Conservation (phyloP, 1,284 basidiomycete species). For the Trichosporon sp. region DNA sequence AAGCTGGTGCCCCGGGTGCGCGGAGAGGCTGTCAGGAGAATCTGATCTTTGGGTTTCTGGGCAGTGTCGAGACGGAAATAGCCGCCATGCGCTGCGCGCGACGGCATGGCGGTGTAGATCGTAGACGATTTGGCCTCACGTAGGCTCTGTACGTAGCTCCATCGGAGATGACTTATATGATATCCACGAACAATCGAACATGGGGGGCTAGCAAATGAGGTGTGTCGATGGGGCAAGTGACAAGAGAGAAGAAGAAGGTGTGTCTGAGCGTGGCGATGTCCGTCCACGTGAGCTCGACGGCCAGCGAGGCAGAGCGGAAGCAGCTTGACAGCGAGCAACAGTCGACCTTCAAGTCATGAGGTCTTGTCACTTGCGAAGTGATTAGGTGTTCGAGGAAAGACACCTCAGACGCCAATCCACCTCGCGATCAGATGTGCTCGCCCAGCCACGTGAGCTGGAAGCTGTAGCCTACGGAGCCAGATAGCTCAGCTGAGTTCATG, state of each 20-base stretch:
- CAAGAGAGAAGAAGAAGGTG: neutral
- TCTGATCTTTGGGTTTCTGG: conserved; percentile 15
- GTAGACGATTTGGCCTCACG: conserved; percentile 18
- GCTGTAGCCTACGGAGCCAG: neutral
- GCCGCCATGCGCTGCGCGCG: conserved; percentile 6
- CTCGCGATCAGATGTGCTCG: too few relatives aligned
- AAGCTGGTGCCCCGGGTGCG: conserved; percentile 21
- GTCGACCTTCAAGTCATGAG: too few relatives aligned
- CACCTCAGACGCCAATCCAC: too few relatives aligned
- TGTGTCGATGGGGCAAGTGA: neutral
- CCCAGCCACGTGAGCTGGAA: neutral
- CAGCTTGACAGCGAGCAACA: too few relatives aligned
- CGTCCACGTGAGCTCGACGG: too few relatives aligned
- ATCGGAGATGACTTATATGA: conserved; percentile 18
- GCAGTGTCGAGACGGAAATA: conserved; percentile 14
- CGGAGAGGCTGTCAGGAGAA: neutral
- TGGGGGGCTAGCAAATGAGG: neutral
- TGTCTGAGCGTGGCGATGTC: too few relatives aligned
- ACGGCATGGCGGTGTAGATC: conserved; percentile 14
- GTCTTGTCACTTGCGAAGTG: too few relatives aligned
- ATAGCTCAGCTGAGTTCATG: neutral
- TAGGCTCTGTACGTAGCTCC: conserved; percentile 17
- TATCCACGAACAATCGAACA: conserved; percentile 5
- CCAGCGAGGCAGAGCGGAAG: too few relatives aligned
- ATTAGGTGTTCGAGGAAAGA: too few relatives aligned